phyloP scores from a whole-genome alignment of 148 eudicot genomes.

The Rhododendron mucronatum region DNA sequence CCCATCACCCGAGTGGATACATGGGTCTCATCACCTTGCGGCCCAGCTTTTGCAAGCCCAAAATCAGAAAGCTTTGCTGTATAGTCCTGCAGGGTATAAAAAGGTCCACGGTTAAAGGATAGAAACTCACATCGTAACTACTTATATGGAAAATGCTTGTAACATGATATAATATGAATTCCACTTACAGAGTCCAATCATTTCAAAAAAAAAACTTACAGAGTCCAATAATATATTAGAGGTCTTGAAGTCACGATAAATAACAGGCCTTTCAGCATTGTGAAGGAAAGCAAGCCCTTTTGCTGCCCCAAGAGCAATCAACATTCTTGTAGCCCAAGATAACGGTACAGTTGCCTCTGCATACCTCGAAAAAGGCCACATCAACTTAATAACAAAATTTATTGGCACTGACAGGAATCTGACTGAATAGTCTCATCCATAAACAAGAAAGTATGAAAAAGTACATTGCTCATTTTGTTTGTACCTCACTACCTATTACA shows the following conservation, averaged over 20 bases:
- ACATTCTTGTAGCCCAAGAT: conserved; percentile 86
- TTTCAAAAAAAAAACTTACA: conserved; percentile 31
- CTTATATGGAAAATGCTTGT: neutral
- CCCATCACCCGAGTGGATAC: conserved; percentile 98
- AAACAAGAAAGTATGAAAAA: conserved; percentile 2
- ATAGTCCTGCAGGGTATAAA: conserved; percentile 52
- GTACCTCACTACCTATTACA: neutral
- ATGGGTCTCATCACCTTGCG: conserved; percentile 94
- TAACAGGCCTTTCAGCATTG: conserved; percentile 90
- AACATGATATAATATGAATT: neutral
- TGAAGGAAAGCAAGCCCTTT: conserved; percentile 96
- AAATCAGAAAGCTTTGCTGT: conserved; percentile 90
- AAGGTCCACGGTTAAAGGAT: neutral
- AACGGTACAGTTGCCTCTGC: conserved; percentile 79
- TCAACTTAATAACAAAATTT: conserved; percentile 19
- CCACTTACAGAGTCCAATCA: conserved; percentile 66
- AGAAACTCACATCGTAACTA: neutral
- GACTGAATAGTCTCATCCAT: neutral
- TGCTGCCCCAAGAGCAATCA: conserved; percentile 95
- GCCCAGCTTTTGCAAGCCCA: conserved; percentile 98
- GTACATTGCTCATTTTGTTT: neutral
- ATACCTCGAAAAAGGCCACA: conserved; percentile 42
- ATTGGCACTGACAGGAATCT: neutral
- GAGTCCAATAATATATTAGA: conserved; percentile 85
- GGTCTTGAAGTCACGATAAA: conserved; percentile 87